phyloP scores from a whole-genome alignment of 371 early-diverging fungal species.

The Mortierella polycephala region DNA sequence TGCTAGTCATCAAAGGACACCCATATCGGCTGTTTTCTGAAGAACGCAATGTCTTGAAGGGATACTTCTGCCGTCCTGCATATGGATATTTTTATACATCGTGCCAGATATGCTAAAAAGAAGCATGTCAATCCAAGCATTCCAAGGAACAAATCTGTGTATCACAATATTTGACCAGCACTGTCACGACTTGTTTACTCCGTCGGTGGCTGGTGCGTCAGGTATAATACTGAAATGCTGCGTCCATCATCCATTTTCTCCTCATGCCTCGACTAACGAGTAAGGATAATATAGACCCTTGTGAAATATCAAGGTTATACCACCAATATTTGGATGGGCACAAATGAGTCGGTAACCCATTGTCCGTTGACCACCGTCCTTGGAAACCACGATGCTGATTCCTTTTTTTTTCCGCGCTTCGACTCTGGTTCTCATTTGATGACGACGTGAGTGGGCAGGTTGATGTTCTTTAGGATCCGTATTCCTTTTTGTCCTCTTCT shows the following conservation, averaged over 20 bases:
- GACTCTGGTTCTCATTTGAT: neutral
- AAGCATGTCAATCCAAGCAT: no score
- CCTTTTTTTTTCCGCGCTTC: neutral
- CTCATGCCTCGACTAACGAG: constrained; percentile 52
- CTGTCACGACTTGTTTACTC: no score
- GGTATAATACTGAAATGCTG: no score
- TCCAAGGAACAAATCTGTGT: no score
- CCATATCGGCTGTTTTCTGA: no score
- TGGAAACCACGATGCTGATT: neutral
- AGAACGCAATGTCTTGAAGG: no score
- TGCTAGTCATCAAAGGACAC: no score
- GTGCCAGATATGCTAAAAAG: no score
- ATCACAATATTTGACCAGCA: no score
- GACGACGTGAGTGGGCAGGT: constrained; percentile 11
- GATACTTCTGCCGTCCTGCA: no score
- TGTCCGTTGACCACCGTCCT: constrained; percentile 25
- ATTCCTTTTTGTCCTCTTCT: neutral
- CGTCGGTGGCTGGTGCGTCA: no score
- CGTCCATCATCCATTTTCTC: constrained; percentile 2
- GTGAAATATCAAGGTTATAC: constrained; percentile 38
- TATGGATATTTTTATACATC: no score
- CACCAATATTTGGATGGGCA: constrained; percentile 45
- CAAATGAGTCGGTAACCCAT: constrained; percentile 27
- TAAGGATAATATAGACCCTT: constrained; percentile 53
- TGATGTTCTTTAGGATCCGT: neutral